These are phyloP conservation scores for Rhodosporidiobolus sp. DNA, from an alignment of 768 basidiomycete genomes.

Conservation along the genomic window DNA sequence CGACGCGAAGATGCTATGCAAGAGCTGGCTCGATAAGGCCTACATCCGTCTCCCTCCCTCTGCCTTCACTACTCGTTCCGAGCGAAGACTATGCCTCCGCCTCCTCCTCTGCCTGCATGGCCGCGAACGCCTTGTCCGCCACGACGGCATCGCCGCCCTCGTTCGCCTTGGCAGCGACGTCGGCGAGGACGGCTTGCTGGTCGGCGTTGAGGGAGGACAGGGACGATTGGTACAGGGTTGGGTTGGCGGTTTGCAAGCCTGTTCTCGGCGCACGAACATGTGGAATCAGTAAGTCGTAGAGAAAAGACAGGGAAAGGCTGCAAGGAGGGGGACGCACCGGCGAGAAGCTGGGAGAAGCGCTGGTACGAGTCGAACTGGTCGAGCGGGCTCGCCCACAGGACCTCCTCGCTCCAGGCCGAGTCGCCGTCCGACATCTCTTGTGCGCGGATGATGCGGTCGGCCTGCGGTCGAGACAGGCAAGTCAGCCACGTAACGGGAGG, in stretches of 20 bases:
- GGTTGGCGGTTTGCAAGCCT: constrained; percentile 25
- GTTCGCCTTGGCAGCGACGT: constrained; percentile 33
- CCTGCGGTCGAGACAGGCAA: constrained; percentile 53
- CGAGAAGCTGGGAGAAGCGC: constrained; percentile 72
- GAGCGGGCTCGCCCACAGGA: constrained; percentile 78
- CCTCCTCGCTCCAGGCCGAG: constrained; percentile 59
- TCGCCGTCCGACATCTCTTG: constrained; percentile 57
- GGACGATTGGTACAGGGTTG: constrained; percentile 27
- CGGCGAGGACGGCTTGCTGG: constrained; percentile 26
- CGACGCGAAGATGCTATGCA: no score
- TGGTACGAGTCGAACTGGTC: constrained; percentile 74
- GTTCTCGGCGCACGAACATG: no score
- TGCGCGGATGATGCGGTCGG: constrained; percentile 63
- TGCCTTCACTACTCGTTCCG: neutral
- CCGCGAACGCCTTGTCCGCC: constrained; percentile 9
- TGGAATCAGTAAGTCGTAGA: neutral
- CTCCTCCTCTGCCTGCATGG: neutral
- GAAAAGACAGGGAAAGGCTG: neutral
- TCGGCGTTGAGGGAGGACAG: constrained; percentile 7
- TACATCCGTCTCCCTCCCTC: no score
- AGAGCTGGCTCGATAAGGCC: no score
- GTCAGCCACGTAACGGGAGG: neutral
- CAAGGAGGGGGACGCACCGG: constrained; percentile 56
- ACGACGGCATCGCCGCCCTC: constrained; percentile 38
- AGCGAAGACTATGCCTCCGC: neutral